phyloP scores from a whole-genome alignment of 345 rosid species.

The Eucalyptus regnans region DNA sequence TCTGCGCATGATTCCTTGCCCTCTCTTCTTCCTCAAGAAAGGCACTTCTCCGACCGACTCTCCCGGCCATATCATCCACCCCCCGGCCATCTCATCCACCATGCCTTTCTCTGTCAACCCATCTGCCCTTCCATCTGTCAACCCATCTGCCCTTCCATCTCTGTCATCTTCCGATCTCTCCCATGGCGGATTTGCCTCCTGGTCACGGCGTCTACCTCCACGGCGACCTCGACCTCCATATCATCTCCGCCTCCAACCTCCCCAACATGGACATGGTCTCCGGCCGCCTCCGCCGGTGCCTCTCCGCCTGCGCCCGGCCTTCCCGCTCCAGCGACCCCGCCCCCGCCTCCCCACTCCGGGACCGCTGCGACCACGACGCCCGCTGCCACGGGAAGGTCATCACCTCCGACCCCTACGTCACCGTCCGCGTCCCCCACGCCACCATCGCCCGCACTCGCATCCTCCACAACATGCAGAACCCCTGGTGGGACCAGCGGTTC shows the following conservation, averaged over 20 bases:
- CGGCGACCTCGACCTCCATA: slow-evolving; percentile 69
- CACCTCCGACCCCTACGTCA: slow-evolving; percentile 80
- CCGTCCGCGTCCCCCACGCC: slow-evolving; percentile 77
- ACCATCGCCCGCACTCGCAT: slow-evolving; percentile 82
- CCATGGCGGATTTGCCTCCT: not conserved
- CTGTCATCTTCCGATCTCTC: not conserved
- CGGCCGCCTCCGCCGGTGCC: slow-evolving; percentile 33
- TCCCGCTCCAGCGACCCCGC: not conserved
- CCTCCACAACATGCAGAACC: slow-evolving; percentile 50
- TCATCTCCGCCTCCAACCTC: slow-evolving; percentile 40
- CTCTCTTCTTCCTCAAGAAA: not conserved
- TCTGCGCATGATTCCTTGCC: not conserved
- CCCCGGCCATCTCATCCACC: not conserved
- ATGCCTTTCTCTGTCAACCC: not conserved
- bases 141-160: not conserved
- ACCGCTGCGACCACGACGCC: not conserved
- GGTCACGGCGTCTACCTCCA: slow-evolving; percentile 27
- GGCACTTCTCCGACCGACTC: not conserved
- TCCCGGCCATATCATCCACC: too few relatives aligned
- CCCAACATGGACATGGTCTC: slow-evolving; percentile 69
- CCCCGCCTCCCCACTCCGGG: not conserved
- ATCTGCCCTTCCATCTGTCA: not conserved
- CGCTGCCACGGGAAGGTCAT: slow-evolving; percentile 31
- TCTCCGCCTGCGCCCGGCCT: slow-evolving; percentile 18
- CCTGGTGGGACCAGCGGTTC: slow-evolving; percentile 70